Evolutionary conservation across 768 basidiomycete genomes (phyloP).

Genomic region (Naganishia friedmannii): DNA sequence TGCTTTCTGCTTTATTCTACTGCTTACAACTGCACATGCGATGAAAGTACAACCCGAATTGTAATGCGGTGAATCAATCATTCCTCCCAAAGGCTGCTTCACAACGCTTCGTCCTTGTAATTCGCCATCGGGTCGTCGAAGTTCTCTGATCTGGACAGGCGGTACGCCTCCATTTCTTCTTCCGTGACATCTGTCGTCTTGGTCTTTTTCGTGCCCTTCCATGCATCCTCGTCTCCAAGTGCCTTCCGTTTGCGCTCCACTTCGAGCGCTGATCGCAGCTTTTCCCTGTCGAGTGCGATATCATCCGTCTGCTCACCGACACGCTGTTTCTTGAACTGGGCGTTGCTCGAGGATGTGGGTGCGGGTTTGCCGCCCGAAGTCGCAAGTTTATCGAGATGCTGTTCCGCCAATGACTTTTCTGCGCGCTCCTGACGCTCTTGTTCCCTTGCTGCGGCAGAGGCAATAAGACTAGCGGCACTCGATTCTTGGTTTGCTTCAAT

Average conservation of each 20-base stretch:
- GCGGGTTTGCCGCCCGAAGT: slow-evolving; percentile 28
- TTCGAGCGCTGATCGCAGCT: slow-evolving; percentile 66
- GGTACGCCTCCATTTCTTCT: slow-evolving; percentile 76
- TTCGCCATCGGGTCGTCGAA: slow-evolving; percentile 90
- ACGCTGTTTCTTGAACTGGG: slow-evolving; percentile 69
- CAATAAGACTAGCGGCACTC: slow-evolving; percentile 66
- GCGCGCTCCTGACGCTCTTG: slow-evolving; percentile 49
- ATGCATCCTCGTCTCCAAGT: slow-evolving; percentile 55
- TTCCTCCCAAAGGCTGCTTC: neutral
- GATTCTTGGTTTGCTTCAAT: slow-evolving; percentile 76
- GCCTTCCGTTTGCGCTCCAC: slow-evolving; percentile 79
- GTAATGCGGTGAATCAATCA: neutral
- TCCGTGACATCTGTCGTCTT: slow-evolving; percentile 72
- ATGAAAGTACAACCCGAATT: slow-evolving; percentile 11
- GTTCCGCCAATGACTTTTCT: slow-evolving; percentile 44
- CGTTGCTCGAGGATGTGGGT: slow-evolving; percentile 25
- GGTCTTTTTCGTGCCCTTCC: slow-evolving; percentile 60
- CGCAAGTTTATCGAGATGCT: slow-evolving; percentile 39
- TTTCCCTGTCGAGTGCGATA: slow-evolving; percentile 68
- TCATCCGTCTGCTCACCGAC: slow-evolving; percentile 69
- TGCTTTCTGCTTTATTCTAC: neutral
- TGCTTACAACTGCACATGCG: slow-evolving; percentile 18
- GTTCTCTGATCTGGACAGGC: slow-evolving; percentile 64
- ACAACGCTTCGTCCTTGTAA: slow-evolving; percentile 63
- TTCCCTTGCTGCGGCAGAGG: slow-evolving; percentile 38